Percentiles rank a stretch among this genome's conserved stretches.
These are phyloP conservation scores for Silene noctiflora DNA, from an alignment of 179 eudicot species.

Conservation along the genomic window DNA sequence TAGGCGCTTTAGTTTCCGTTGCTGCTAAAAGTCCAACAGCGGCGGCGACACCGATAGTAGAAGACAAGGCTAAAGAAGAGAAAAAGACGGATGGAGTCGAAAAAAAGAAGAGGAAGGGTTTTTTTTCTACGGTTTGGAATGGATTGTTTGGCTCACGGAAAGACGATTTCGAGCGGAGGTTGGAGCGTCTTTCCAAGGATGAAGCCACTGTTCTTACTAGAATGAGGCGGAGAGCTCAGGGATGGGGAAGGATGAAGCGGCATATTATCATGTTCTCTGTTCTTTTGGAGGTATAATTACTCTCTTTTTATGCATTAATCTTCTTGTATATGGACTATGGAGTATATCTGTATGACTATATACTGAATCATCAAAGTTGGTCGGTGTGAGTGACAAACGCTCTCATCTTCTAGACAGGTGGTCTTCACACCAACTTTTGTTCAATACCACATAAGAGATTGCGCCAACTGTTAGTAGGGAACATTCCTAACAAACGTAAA, in stretches of 20 bases:
- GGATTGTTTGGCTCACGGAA: slow-evolving; percentile 47
- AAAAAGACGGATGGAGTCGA: slow-evolving; percentile 27
- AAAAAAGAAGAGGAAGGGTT: slow-evolving; percentile 49
- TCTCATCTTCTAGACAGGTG: too few species aligned
- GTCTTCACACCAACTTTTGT: too few species aligned
- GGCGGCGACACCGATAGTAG: slow-evolving; percentile 19
- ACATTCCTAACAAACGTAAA: too few species aligned
- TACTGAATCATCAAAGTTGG: background rate
- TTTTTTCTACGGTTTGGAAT: slow-evolving; percentile 59
- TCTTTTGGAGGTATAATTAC: slow-evolving; percentile 48
- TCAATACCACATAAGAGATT: too few species aligned
- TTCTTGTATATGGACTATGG: background rate
- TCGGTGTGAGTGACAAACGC: background rate
- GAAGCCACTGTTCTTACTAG: slow-evolving; percentile 54
- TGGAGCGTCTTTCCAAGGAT: slow-evolving; percentile 65
- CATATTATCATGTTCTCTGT: slow-evolving; percentile 51
- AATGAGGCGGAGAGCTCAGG: slow-evolving; percentile 53
- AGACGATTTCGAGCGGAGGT: slow-evolving; percentile 66
- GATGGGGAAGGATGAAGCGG: slow-evolving; percentile 46
- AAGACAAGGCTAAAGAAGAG: slow-evolving; percentile 24
- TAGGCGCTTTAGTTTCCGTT: slow-evolving; percentile 11
- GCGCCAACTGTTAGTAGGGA: too few species aligned
- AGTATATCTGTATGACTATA: background rate
- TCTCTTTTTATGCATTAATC: background rate
- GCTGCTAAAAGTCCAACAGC: slow-evolving; percentile 26